Evolutionary conservation across 148 eudicot species (phyloP).

Genomic region (Dysphania ambrosioides): DNA sequence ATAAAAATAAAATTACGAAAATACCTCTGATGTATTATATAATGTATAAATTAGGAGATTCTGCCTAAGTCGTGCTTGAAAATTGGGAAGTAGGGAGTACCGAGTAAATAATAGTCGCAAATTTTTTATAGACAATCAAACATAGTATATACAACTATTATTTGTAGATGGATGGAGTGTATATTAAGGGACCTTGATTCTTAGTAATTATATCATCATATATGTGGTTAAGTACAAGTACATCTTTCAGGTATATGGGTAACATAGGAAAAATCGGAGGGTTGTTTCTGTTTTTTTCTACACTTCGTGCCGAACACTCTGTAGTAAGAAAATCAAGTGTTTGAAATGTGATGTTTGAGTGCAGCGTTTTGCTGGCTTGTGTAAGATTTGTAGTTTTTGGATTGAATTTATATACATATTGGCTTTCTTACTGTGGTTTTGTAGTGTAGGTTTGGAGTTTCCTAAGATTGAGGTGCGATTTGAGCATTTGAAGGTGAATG

Average conservation of each 20-base stretch:
- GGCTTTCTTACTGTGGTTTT: constrained; percentile 25
- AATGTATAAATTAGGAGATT: no score
- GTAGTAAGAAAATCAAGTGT: background rate
- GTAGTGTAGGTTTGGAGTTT: constrained; percentile 80
- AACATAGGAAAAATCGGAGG: background rate
- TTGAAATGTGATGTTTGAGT: background rate
- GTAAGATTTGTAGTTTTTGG: background rate
- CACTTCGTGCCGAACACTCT: background rate
- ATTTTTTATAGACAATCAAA: background rate
- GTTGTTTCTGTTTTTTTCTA: background rate
- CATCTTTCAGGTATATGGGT: background rate
- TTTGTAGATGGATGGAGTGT: background rate
- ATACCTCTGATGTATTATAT: no score
- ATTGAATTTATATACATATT: constrained; percentile 9
- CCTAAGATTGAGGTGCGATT: constrained; percentile 84
- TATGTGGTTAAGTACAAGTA: background rate
- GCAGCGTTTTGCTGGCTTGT: background rate
- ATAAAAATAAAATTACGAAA: no score
- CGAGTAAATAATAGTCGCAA: background rate
- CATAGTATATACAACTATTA: background rate
- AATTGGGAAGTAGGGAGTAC: no score
- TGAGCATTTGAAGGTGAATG: constrained; percentile 71
- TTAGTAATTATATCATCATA: no score
- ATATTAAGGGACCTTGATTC: background rate
- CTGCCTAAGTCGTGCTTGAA: no score